Evolutionary conservation across 495 filamentous ascomycete genomes (phyloP), one percentile per base, ranked within the genome.

Genomic region (Trichoderma erinaceum): DNA sequence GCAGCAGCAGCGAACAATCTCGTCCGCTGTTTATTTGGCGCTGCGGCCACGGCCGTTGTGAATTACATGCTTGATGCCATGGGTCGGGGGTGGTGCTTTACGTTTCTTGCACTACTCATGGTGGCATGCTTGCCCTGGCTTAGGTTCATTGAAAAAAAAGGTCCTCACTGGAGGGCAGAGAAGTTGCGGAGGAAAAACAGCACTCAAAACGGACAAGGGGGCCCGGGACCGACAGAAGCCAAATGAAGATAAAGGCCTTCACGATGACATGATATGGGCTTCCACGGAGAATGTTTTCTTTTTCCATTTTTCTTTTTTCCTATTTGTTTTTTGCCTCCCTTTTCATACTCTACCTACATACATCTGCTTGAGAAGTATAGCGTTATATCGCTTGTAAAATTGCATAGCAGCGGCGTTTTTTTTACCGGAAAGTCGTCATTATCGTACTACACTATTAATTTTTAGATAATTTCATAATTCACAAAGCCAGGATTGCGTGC

Each of bases 401-500:
- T 29, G 23, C 56, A 61, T 61, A 21, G 56, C 56, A 32, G 56
- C 56, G 23, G 56, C 56, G 56, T 32, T 61, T 12, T 61, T 12
- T 3, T 15, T 21, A 23, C 16, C n/a, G 56, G 56, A 61, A 0
- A 61, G 25, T 61, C 56, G 56, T 61, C 29, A 61, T 61, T 29
- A 48, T 38, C 35, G 44, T 48, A 29, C 8, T 61, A 61, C 13
- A 61, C 25, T 61, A 29, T 32, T 61, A 32, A 32, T 61, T 1
- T 61, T 61, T 32, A 38, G 8, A 12, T 29, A 32, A 5, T 21
- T 32, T 32, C 66, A 29, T 52, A 56, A 43, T 68, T 74, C 74
- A 84, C 74, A 89, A 83, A 8, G 82, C 85, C 29, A 83, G 76
- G 50, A 87, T 77, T 18, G 91, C 90, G 68, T 83, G 80, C 76